These are phyloP conservation scores for Berberis vulgaris DNA, from an alignment of 164 flowering plant genomes.

Conservation along the genomic window DNA sequence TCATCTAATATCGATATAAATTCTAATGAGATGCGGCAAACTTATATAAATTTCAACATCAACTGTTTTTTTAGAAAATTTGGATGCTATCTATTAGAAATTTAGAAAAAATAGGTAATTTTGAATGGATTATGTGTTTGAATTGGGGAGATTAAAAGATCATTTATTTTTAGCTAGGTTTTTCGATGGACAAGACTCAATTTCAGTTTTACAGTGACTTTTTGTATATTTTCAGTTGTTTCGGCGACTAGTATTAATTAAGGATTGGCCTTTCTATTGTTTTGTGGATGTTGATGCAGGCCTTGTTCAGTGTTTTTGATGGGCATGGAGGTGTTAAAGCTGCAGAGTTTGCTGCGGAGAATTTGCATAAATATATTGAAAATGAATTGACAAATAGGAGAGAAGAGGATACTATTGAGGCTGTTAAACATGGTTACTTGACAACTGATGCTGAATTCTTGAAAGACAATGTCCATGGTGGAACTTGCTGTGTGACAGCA, in stretches of 20 bases:
- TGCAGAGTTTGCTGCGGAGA: conserved; percentile 55
- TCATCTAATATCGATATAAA: background rate
- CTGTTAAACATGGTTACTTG: conserved; percentile 47
- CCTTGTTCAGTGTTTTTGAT: conserved; percentile 67
- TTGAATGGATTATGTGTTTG: no score
- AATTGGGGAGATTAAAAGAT: no score
- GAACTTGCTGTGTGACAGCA: conserved; percentile 67
- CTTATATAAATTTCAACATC: background rate
- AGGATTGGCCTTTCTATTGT: background rate
- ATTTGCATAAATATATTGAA: conserved; percentile 46
- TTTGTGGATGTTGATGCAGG: conserved; percentile 20
- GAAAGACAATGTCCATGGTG: conserved; percentile 40
- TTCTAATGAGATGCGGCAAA: background rate
- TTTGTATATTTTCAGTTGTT: background rate
- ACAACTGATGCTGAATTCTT: conserved; percentile 55
- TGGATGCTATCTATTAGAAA: background rate
- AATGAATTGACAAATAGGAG: conserved; percentile 23
- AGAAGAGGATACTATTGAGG: conserved; percentile 26
- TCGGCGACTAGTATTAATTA: background rate
- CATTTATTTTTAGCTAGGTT: no score
- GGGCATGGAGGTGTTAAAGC: conserved; percentile 81
- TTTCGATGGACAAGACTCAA: no score
- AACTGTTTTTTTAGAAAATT: no score
- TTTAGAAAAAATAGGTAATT: background rate
- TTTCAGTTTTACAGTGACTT: background rate